Conservation (phyloP, 495 filamentous ascomycete genomes). For the Antarctomyces pellizariae region DNA sequence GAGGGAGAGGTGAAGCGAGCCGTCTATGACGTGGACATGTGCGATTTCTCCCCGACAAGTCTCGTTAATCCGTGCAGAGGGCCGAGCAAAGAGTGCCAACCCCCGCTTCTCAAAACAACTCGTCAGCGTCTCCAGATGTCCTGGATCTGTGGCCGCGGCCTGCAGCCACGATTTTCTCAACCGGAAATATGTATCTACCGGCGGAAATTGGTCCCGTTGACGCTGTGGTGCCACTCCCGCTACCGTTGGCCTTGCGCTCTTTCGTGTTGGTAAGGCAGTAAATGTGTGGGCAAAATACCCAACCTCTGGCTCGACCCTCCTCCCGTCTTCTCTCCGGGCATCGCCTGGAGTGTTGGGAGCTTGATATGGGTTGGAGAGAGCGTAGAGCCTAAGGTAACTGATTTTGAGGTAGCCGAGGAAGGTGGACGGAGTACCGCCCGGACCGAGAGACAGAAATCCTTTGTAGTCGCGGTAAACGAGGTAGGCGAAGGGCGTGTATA, state of each 20-base stretch:
- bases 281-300: constrained; percentile 20
- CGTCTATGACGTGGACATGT: constrained; percentile 56
- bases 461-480: constrained; percentile 51
- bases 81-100: constrained; percentile 40
- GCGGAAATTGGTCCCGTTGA: constrained; percentile 42
- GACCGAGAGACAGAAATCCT: constrained; percentile 53
- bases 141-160: constrained; percentile 23
- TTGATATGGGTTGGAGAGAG: constrained; percentile 31
- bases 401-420: constrained; percentile 49
- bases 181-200: constrained; percentile 22
- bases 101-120: constrained; percentile 67
- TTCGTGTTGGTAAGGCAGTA: constrained; percentile 28
- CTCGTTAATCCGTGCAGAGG: constrained; percentile 30
- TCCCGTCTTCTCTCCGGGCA: too few species aligned
- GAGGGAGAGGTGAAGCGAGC: constrained; percentile 51
- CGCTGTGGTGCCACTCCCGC: constrained; percentile 61
- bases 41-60: constrained; percentile 54
- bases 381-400: constrained; percentile 31
- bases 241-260: constrained; percentile 36
- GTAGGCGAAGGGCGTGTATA: constrained; percentile 27
- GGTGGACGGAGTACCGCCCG: constrained; percentile 58
- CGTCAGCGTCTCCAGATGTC: constrained; percentile 31
- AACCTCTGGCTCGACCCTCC: constrained; percentile 17
- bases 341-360: constrained; percentile 5
- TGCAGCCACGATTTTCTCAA: constrained; percentile 25